These are phyloP conservation scores for Lentinula sp. DNA, from an alignment of 768 basidiomycete genomes.

Conservation along the genomic window DNA sequence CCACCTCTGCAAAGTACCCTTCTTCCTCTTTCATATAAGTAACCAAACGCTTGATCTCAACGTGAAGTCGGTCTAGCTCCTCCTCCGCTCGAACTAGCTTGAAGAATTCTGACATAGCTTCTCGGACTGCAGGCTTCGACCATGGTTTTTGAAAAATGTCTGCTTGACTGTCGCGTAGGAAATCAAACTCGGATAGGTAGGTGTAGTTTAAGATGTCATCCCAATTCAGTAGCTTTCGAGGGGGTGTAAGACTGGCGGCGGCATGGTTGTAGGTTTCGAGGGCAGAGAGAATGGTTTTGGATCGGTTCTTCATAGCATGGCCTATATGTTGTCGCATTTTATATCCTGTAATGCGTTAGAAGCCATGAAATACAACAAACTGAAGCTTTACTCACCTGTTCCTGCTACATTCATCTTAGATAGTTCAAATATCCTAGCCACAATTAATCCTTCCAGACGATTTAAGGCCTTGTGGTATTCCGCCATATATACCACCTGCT, in stretches of 20 bases:
- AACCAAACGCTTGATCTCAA: slow-evolving; percentile 14
- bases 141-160: slow-evolving; percentile 16
- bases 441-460: slow-evolving; percentile 11
- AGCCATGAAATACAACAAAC: too few relatives aligned
- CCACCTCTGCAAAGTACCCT: neutral
- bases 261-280: slow-evolving; percentile 18
- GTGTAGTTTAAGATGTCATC: slow-evolving; percentile 12
- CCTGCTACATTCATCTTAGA: slow-evolving; percentile 12
- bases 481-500: neutral
- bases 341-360: slow-evolving; percentile 8
- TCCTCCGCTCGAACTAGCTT: slow-evolving; percentile 13
- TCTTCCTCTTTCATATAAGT: slow-evolving; percentile 14
- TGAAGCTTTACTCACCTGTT: slow-evolving; percentile 14
- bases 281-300: slow-evolving; percentile 17
- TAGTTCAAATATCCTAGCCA: slow-evolving; percentile 15
- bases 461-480: slow-evolving; percentile 11
- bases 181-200: slow-evolving; percentile 15
- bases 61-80: slow-evolving; percentile 15
- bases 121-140: slow-evolving; percentile 11
- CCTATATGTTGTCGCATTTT: slow-evolving; percentile 20
- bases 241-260: slow-evolving; percentile 13
- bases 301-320: slow-evolving; percentile 14
- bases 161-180: slow-evolving; percentile 17
- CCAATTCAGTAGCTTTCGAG: slow-evolving; percentile 13
- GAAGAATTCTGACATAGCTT: slow-evolving; percentile 4